Evolutionary conservation across 306 rosid species (phyloP).

Genomic region (Sindora glabra): DNA sequence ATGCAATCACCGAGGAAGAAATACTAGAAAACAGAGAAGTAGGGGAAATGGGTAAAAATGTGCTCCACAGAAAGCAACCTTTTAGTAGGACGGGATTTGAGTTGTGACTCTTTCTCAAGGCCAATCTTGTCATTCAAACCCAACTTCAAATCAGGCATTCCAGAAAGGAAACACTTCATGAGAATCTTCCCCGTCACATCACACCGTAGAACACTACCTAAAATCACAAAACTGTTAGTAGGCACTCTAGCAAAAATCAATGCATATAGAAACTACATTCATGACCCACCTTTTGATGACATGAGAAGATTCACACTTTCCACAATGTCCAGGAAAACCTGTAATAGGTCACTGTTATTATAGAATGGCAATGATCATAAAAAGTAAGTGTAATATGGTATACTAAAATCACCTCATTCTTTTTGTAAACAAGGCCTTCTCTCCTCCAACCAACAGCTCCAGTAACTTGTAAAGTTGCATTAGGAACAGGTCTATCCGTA

Average conservation of each 20-base stretch:
- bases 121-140: constrained; percentile 94
- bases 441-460: constrained; percentile 98
- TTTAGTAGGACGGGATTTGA: constrained; percentile 80
- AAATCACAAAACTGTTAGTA: constrained; percentile 22
- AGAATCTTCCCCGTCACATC: constrained; percentile 90
- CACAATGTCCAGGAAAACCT: constrained; percentile 92
- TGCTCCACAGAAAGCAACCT: constrained; percentile 45
- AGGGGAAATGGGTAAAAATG: background rate
- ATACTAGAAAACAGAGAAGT: background rate
- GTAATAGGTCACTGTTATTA: constrained; percentile 13
- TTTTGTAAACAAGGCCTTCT: constrained; percentile 87
- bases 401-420: constrained; percentile 55
- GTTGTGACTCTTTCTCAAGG: constrained; percentile 91
- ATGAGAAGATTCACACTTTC: constrained; percentile 93
- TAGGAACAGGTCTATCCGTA: constrained; percentile 73
- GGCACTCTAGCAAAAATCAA: constrained; percentile 12
- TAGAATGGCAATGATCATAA: background rate
- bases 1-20: constrained; percentile 2
- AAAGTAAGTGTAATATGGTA: background rate
- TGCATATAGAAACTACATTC: background rate
- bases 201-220: constrained; percentile 84
- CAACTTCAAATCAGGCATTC: constrained; percentile 96
- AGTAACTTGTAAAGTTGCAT: constrained; percentile 92
- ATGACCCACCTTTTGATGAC: constrained; percentile 80
- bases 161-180: constrained; percentile 95